These are phyloP conservation scores for Neopestalotiopsis sp. DNA, from an alignment of 2,329 filamentous ascomycete genomes.

Conservation along the genomic window DNA sequence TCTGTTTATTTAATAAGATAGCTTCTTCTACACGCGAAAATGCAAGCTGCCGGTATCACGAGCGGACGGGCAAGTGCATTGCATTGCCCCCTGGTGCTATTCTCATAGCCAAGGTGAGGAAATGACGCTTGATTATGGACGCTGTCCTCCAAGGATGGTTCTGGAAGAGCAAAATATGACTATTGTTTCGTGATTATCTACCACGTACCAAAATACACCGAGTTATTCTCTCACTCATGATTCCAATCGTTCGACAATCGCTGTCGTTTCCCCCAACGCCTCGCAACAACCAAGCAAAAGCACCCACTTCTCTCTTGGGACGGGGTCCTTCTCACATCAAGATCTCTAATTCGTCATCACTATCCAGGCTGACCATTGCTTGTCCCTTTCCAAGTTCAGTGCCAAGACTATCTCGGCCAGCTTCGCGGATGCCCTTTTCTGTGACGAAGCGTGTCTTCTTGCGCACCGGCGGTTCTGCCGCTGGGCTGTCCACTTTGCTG, in stretches of 20 bases:
- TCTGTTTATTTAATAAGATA: neutral
- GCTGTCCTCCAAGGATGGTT: neutral
- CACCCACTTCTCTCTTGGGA: neutral
- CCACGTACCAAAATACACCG: neutral
- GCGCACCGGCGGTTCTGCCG: slow-evolving; percentile 52
- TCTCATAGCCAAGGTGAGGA: neutral
- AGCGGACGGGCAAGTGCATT: neutral
- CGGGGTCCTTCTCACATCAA: slow-evolving; percentile 5
- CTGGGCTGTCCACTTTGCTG: neutral
- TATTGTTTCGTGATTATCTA: neutral
- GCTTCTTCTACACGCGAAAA: neutral
- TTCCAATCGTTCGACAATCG: neutral
- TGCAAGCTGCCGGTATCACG: neutral
- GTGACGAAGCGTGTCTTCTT: slow-evolving; percentile 84
- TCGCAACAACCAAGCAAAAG: neutral
- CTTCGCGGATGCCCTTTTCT: slow-evolving; percentile 77
- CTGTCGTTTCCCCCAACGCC: neutral
- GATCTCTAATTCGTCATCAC: slow-evolving; percentile 54
- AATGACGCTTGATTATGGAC: neutral
- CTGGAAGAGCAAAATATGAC: neutral
- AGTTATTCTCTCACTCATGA: neutral
- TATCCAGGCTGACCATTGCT: slow-evolving; percentile 34
- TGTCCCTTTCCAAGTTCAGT: slow-evolving; percentile 44
- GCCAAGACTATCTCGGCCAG: slow-evolving; percentile 75
- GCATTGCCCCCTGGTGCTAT: neutral